Percentiles rank a stretch among this genome's conserved stretches.
Conservation (phyloP, 2,329 filamentous ascomycete genomes). For the Neofusicoccum parvum region DNA sequence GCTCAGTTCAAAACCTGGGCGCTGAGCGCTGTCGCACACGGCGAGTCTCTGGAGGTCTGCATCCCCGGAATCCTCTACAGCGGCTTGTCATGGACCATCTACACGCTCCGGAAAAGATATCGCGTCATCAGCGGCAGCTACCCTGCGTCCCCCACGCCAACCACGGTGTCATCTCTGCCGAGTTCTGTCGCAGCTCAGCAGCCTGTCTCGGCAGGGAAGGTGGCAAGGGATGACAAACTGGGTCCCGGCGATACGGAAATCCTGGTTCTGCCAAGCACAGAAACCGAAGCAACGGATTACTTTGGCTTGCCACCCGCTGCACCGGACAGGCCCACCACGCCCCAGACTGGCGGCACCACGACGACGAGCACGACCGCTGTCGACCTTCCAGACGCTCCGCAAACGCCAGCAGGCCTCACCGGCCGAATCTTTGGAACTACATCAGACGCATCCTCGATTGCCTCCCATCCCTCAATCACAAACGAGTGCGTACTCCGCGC, state of each 20-base stretch:
- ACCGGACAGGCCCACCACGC: neutral
- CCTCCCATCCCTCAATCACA: slow-evolving; percentile 31
- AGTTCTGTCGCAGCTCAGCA: slow-evolving; percentile 5
- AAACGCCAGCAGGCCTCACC: slow-evolving; percentile 3
- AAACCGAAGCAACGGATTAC: slow-evolving; percentile 43
- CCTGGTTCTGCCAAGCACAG: slow-evolving; percentile 5
- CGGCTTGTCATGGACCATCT: slow-evolving; percentile 69
- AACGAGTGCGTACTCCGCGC: slow-evolving; percentile 47
- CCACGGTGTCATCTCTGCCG: neutral
- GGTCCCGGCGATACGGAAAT: neutral
- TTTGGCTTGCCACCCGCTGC: slow-evolving; percentile 38
- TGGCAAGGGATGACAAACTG: neutral
- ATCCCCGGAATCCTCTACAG: slow-evolving; percentile 58
- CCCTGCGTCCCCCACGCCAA: slow-evolving; percentile 22
- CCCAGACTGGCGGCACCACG: slow-evolving; percentile 1
- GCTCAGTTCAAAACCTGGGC: slow-evolving; percentile 71
- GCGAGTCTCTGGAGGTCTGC: slow-evolving; percentile 56
- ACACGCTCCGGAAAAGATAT: slow-evolving; percentile 68
- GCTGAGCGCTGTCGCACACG: slow-evolving; percentile 57
- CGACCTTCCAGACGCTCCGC: neutral
- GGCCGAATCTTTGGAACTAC: slow-evolving; percentile 6
- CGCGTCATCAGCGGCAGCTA: slow-evolving; percentile 64
- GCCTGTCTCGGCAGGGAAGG: slow-evolving; percentile 17
- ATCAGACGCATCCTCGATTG: neutral
- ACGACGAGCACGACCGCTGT: neutral